Conservation (phyloP, 371 early-diverging fungal species). For the Circinella umbellata region DNA sequence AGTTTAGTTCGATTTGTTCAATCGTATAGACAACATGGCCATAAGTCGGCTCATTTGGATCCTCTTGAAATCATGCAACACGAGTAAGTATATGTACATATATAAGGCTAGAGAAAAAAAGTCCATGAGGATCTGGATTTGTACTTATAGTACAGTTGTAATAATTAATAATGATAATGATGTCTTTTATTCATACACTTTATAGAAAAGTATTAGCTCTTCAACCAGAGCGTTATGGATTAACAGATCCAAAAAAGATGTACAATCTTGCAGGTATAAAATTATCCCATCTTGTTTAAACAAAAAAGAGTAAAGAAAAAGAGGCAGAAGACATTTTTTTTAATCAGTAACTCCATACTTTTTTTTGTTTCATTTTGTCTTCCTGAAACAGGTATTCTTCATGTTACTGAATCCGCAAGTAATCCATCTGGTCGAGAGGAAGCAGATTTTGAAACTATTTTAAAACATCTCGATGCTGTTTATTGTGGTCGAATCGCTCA, state of each 20-base stretch:
- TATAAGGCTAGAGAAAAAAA: not conserved
- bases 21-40: slow-evolving; percentile 87
- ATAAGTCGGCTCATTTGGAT: slow-evolving; percentile 85
- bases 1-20: slow-evolving; percentile 85
- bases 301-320: too few relatives aligned
- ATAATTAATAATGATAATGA: too few relatives aligned
- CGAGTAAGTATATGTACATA: slow-evolving; percentile 57
- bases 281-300: too few relatives aligned
- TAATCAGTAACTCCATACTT: too few relatives aligned
- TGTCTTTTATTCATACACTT: not conserved
- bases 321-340: too few relatives aligned
- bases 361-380: not conserved
- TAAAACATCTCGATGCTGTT: slow-evolving; percentile 72
- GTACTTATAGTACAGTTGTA: too few relatives aligned
- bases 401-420: slow-evolving; percentile 63
- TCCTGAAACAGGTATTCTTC: slow-evolving; percentile 70
- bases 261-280: slow-evolving; percentile 65
- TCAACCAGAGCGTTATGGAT: slow-evolving; percentile 83
- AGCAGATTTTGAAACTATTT: slow-evolving; percentile 71
- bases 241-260: slow-evolving; percentile 52
- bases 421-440: slow-evolving; percentile 45
- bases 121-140: too few relatives aligned
- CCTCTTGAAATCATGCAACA: slow-evolving; percentile 79
- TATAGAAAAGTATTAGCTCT: slow-evolving; percentile 71
- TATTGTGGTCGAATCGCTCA: slow-evolving; percentile 92